Percentiles rank a stretch among this genome's conserved stretches.
phyloP scores from a whole-genome alignment of 1,139 yeast species.

The Taphrina communis region DNA sequence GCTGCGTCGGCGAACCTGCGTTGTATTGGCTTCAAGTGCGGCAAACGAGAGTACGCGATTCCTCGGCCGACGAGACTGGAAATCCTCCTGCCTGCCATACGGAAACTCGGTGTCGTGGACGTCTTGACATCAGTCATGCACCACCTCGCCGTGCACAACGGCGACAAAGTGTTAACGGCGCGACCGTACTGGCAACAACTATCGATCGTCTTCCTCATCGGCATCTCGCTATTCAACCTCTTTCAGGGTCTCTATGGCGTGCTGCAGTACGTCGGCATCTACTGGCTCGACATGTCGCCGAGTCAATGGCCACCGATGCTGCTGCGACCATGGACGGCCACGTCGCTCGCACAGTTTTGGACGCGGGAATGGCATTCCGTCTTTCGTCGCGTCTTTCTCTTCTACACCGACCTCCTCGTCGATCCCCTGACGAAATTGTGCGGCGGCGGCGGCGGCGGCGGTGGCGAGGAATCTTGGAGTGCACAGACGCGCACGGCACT shows the following conservation, averaged over 20 bases:
- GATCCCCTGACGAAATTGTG: background rate
- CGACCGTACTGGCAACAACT: slow-evolving; percentile 25
- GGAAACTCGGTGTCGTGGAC: slow-evolving; percentile 11
- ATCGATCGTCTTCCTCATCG: slow-evolving; percentile 8
- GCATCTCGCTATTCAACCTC: slow-evolving; percentile 11
- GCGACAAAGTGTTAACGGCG: background rate
- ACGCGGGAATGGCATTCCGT: slow-evolving; percentile 21
- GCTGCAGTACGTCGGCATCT: slow-evolving; percentile 20
- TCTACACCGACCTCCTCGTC: slow-evolving; percentile 17
- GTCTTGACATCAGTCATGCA: slow-evolving; percentile 7
- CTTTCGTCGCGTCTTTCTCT: slow-evolving; percentile 20
- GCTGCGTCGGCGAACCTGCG: slow-evolving; percentile 13
- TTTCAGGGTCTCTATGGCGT: slow-evolving; percentile 21
- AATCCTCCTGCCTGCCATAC: slow-evolving; percentile 7
- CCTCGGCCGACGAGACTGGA: background rate
- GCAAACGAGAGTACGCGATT: slow-evolving; percentile 8
- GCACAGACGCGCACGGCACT: background rate
- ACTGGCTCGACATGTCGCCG: slow-evolving; percentile 4
- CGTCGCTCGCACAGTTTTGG: slow-evolving; percentile 19
- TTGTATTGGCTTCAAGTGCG: slow-evolving; percentile 21
- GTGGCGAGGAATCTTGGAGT: background rate
- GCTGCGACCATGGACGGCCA: slow-evolving; percentile 18
- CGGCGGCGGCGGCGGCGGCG: background rate
- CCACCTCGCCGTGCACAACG: slow-evolving; percentile 8
- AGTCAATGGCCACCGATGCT: slow-evolving; percentile 31